Conservation (phyloP, 305 asterid genomes). For the Caryopteris hybrid region DNA sequence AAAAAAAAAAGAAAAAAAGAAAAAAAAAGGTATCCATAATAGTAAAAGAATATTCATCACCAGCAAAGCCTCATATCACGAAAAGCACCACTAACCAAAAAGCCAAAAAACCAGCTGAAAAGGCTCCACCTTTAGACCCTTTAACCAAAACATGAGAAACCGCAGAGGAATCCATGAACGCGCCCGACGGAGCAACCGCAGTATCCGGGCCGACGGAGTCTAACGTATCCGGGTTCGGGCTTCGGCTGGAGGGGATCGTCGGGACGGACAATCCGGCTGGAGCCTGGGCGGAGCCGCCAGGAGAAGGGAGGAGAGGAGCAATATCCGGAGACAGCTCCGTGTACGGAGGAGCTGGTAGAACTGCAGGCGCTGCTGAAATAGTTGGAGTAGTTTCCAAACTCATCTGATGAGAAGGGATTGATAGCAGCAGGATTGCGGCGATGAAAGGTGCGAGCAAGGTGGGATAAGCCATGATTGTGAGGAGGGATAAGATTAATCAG, state of each 20-base stretch:
- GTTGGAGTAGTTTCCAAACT: neutral
- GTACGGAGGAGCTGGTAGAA: slow-evolving; percentile 45
- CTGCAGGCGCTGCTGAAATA: slow-evolving; percentile 52
- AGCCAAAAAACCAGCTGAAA: slow-evolving; percentile 23
- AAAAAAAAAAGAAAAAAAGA: neutral
- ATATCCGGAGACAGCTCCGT: slow-evolving; percentile 59
- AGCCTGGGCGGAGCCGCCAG: slow-evolving; percentile 35
- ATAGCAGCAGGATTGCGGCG: slow-evolving; percentile 13
- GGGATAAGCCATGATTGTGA: slow-evolving; percentile 47
- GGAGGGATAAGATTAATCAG: slow-evolving; percentile 10
- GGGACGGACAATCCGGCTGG: slow-evolving; percentile 44
- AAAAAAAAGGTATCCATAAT: neutral
- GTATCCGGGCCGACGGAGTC: slow-evolving; percentile 48
- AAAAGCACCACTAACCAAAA: slow-evolving; percentile 20
- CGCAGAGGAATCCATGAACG: slow-evolving; percentile 43
- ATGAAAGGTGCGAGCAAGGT: slow-evolving; percentile 27
- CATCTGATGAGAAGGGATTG: slow-evolving; percentile 28
- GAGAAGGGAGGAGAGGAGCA: slow-evolving; percentile 71
- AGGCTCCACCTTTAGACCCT: slow-evolving; percentile 3
- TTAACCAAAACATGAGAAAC: slow-evolving; percentile 10
- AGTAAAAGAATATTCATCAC: slow-evolving; percentile 4
- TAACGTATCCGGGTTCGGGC: slow-evolving; percentile 51
- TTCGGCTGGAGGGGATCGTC: slow-evolving; percentile 67
- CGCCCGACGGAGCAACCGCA: slow-evolving; percentile 51
- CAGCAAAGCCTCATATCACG: slow-evolving; percentile 19